Percentiles rank a stretch among this genome's conserved stretches.
phyloP scores from a whole-genome alignment of 371 early-diverging fungal species.

The Syncephalastrum monosporum region DNA sequence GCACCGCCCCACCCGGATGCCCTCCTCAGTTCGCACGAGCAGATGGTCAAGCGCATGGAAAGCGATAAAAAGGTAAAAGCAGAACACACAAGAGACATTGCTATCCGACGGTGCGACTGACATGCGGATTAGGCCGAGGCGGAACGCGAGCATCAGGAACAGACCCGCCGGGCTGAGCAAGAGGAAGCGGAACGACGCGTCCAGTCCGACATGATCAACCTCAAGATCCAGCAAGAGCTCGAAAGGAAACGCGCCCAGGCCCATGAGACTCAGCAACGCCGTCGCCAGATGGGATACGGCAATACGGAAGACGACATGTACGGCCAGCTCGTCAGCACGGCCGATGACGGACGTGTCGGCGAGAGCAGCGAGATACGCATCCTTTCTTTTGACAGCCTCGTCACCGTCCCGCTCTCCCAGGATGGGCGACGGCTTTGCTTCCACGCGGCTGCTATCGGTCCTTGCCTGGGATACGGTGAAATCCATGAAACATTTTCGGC shows the following conservation, averaged over 20 bases:
- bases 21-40: slow-evolving; percentile 58
- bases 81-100: not conserved
- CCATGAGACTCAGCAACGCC: slow-evolving; percentile 26
- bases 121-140: slow-evolving; percentile 22
- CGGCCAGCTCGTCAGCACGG: slow-evolving; percentile 1
- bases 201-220: slow-evolving; percentile 55
- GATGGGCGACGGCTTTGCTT: slow-evolving; percentile 39
- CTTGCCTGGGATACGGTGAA: slow-evolving; percentile 35
- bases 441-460: slow-evolving; percentile 41
- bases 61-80: slow-evolving; percentile 45
- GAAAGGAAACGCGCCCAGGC: slow-evolving; percentile 45
- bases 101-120: too few species aligned
- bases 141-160: slow-evolving; percentile 40
- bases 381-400: slow-evolving; percentile 50
- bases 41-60: slow-evolving; percentile 62
- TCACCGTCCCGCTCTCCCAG: slow-evolving; percentile 45
- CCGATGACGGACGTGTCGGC: slow-evolving; percentile 20
- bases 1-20: slow-evolving; percentile 49
- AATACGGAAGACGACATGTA: slow-evolving; percentile 35
- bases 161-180: slow-evolving; percentile 36
- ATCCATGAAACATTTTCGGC: slow-evolving; percentile 42
- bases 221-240: slow-evolving; percentile 57
- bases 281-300: slow-evolving; percentile 35
- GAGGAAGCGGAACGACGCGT: slow-evolving; percentile 48
- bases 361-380: slow-evolving; percentile 42